Base-by-base conservation (phyloP, 2,329 filamentous ascomycete genomes). In the Botrytis aclada region DNA sequence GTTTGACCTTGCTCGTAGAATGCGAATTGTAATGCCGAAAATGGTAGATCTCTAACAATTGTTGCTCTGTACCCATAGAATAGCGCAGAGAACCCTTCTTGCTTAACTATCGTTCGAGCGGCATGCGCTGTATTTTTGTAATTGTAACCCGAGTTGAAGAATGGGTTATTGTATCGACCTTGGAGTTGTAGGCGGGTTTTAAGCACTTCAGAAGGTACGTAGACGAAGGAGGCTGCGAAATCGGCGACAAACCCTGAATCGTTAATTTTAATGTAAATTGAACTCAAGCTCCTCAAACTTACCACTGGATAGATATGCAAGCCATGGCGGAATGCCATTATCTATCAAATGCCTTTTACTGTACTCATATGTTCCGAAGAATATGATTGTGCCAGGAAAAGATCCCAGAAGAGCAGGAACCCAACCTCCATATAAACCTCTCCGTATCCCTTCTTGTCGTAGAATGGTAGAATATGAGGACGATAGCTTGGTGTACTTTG, bases 1-100 rank as follows among this genome's bases (percentile, higher is more conserved):
- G 87, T 89, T 79, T 95, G 93, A 81, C 95, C 95, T 82, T 98
- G 93, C 82, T 99, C 96, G 85, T 97, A 99, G 81, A 99, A 98
- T 79, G 97, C 95, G 83, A 99, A 98, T 80, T 99, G 96, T 18
- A 99, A 84, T 0, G 96, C 96, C 0, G 95, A 98, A 81, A 98
- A 99, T 2, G 96, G 96, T 34, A 99, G 87, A 79, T 99, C 96
- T 73, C 96, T 92, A 83, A 93, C 96, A 4, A 99, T 89, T 0
- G 96, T 99, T 18, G 96, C 96, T 82, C 96, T 96, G 85, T 97
- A 99, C n/a, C 96, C 96, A 78, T 97, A 92, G 82, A 98, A 99
- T 37, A 99, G 87, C 29, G 97, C 96, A 0, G 89, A 86, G 71
- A 94, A 86, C 0, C 96, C 97, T 84, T 99, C 96, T 60, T 88